Evolutionary conservation across 768 basidiomycete species (phyloP).

Genomic region (Suillus ampliporus): DNA sequence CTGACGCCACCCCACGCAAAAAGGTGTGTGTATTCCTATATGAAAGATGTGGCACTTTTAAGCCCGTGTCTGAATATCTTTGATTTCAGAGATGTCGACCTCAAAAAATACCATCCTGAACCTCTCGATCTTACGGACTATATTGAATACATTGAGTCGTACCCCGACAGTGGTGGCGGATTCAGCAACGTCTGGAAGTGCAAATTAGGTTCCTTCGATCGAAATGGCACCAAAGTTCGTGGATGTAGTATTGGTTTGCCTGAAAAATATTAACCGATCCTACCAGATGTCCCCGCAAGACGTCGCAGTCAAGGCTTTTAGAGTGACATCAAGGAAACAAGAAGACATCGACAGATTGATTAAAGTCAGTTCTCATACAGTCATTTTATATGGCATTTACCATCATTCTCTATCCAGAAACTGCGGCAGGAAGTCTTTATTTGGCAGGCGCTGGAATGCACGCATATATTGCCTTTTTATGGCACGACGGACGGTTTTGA

Average conservation of each 20-base stretch:
- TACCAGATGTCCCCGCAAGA: background rate
- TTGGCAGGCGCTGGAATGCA: slow-evolving; percentile 24
- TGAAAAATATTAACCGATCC: background rate
- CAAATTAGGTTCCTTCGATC: background rate
- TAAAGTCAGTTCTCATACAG: background rate
- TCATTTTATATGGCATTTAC: background rate
- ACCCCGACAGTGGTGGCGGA: background rate
- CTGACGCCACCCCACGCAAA: background rate
- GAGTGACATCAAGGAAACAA: background rate
- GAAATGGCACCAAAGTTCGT: background rate
- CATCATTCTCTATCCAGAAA: slow-evolving; percentile 11
- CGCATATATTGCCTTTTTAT: slow-evolving; percentile 24
- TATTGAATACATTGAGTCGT: background rate
- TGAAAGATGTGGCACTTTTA: background rate
- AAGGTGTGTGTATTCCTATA: background rate
- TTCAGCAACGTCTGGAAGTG: background rate
- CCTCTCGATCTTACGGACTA: background rate
- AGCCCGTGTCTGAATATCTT: background rate
- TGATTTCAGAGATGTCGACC: background rate
- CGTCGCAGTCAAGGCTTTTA: background rate
- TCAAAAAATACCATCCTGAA: background rate
- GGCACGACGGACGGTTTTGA: slow-evolving; percentile 24
- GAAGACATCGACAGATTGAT: background rate
- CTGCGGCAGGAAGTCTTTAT: slow-evolving; percentile 27
- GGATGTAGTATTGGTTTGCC: background rate